Evolutionary conservation across 2,329 filamentous ascomycete genomes (phyloP), one percentile per base, ranked within the genome.

Genomic region (Alternaria alternata): DNA sequence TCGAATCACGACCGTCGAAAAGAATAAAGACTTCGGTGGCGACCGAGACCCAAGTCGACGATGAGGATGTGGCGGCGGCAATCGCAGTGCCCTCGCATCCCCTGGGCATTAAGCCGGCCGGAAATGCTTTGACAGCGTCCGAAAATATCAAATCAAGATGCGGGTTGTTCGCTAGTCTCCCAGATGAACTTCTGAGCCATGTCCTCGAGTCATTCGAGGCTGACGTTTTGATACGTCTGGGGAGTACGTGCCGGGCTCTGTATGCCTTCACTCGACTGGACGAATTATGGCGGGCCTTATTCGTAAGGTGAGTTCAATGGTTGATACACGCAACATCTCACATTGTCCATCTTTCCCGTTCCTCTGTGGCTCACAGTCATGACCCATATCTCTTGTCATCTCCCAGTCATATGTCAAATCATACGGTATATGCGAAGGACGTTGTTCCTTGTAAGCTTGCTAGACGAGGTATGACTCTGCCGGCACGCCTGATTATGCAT

Each of bases 231-330:
- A 78, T 89, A 57, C 80, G 79, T 7, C 81, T 98, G 42, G 92
- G 93, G 8, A 86, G 86, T 56, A 91, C 93, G 6, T 97, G 94
- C 82, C 92, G 89, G 76, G 93, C 92, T 54, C 81, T 98, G 16
- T 94, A 93, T 82, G 94, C 93, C 1, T 96, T 94, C 75, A 91
- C 90, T 55, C 85, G 89, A 51, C 88, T 88, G 48, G 94, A 97
- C 65, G 94, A 98, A 71, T 78, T 97, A 36, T 98, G 94, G 94
- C 94, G 95, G 78, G 79, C 88, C 18, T 79, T 97, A 20, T 96
- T 94, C 71, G 84, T 96, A 65, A 86, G 88, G 93, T 97, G 88
- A 87, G 92, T 88, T 52, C 58, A 52, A 46, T 43, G 54, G 38
- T 51, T 46, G 60, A 47, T 44, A 43, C 4, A 59, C 14, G 34